These are phyloP conservation scores for Phytophthora gonapodyides DNA, from an alignment of 352 stramenopile species.

Conservation along the genomic window DNA sequence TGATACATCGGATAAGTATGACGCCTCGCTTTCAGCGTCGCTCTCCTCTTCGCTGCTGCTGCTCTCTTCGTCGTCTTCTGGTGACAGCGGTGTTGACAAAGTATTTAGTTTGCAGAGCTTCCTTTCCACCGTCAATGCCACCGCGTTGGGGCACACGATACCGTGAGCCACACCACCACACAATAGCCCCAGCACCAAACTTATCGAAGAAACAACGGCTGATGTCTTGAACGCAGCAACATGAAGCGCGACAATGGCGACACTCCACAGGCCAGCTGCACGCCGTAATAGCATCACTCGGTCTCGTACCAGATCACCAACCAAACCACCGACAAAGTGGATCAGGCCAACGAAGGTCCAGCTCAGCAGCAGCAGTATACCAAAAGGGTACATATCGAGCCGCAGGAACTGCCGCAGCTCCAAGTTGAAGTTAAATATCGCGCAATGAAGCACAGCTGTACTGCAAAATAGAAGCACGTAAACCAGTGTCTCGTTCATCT, in stretches of 20 bases:
- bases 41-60: slow-evolving; percentile 29
- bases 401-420: slow-evolving; percentile 51
- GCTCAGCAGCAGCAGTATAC: slow-evolving; percentile 56
- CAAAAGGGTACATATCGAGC: slow-evolving; percentile 58
- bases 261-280: slow-evolving; percentile 45
- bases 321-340: slow-evolving; percentile 53
- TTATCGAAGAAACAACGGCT: slow-evolving; percentile 32
- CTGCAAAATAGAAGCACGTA: slow-evolving; percentile 62
- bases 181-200: slow-evolving; percentile 46
- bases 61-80: slow-evolving; percentile 19
- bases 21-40: slow-evolving; percentile 30
- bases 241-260: slow-evolving; percentile 54
- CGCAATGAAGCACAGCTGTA: slow-evolving; percentile 61
- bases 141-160: slow-evolving; percentile 50
- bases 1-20: slow-evolving; percentile 25
- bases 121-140: slow-evolving; percentile 52
- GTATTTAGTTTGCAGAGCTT: slow-evolving; percentile 15
- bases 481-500: slow-evolving; percentile 37
- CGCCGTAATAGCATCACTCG: slow-evolving; percentile 52
- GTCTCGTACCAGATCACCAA: slow-evolving; percentile 53
- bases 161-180: slow-evolving; percentile 53
- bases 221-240: slow-evolving; percentile 39
- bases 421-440: slow-evolving; percentile 66
- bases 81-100: slow-evolving; percentile 15
- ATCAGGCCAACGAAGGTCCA: slow-evolving; percentile 60